Base-by-base conservation (phyloP, 345 rosid species). In the Euphorbia tirucalli region DNA sequence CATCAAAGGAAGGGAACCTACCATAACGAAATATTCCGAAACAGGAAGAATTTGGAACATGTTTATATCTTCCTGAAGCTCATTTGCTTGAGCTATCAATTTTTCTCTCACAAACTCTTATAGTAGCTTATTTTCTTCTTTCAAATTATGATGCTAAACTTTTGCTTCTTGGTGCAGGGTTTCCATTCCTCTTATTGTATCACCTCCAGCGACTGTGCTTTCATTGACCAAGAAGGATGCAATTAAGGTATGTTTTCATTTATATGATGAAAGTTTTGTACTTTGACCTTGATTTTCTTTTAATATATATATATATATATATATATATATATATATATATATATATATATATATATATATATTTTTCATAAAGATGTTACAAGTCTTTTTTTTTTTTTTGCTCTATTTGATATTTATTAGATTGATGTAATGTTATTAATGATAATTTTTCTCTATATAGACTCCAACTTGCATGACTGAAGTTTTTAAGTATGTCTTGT, bases 161-260 rank as follows among this genome's bases (percentile, higher is more conserved):
- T 57, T 74, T 73, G 25, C 50, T 18, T 81, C 41, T 39, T 71
- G 59, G 52, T 84, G 80, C 87, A 94, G 97, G 81, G 76, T 90
- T 76, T 78, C 90, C 69, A 86, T 92, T 77, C 98, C 99, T 7
- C 79, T 95, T 75, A 90, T 95, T 75, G 65, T 95, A 66, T 86
- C 98, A 59, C 87, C 89, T 78, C 94, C 99, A 72, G 87, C 89
- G 31, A 84, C 96, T 3, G 93, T 90, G 70, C 79, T 92, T 82
- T 95, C 99, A 13, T 73, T 95, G 87, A 78, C 93, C 15, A 90
- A 87, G 78, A 83, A 88, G 71, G 94, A 90, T 58, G 75, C 68
- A 5, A 81, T 95, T 66, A 85, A 89, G 96, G 99, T 95, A 13
- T 74, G 75, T 73, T 50, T 18, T 66, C 35, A 16, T 4, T 39